A percentile compares a stretch with the other conserved stretches of the same genome.
These are phyloP conservation scores for Xylaria nigripes DNA, from an alignment of 495 filamentous ascomycete species.

Conservation along the genomic window DNA sequence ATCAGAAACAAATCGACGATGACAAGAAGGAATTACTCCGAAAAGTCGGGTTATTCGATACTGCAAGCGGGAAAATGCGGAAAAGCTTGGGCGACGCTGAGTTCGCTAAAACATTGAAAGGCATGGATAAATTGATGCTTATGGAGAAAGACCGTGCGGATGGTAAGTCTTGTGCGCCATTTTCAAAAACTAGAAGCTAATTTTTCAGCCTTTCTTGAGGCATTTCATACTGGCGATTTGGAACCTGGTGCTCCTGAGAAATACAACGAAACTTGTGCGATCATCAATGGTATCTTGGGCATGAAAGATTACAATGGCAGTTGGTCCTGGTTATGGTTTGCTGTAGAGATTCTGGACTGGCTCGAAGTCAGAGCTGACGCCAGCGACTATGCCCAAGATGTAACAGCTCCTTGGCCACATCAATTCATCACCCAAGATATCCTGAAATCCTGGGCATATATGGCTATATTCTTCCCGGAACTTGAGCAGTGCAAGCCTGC, in stretches of 20 bases:
- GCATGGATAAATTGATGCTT: slow-evolving; percentile 14
- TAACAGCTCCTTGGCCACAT: slow-evolving; percentile 26
- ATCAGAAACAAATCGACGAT: slow-evolving; percentile 9
- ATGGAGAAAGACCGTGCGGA: slow-evolving; percentile 20
- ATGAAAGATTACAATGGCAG: slow-evolving; percentile 13
- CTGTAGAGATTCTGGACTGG: slow-evolving; percentile 29
- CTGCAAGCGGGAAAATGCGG: slow-evolving; percentile 20
- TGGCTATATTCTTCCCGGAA: slow-evolving; percentile 36
- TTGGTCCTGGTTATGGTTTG: slow-evolving; percentile 26
- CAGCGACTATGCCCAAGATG: slow-evolving; percentile 15
- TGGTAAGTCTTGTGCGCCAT: slow-evolving; percentile 5
- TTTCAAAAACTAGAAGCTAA: background rate
- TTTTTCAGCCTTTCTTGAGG: slow-evolving; percentile 33
- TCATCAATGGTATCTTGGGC: slow-evolving; percentile 29
- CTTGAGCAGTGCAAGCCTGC: slow-evolving; percentile 19
- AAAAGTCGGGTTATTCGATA: slow-evolving; percentile 12
- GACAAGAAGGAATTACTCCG: slow-evolving; percentile 7
- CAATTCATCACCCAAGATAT: slow-evolving; percentile 36
- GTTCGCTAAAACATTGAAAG: slow-evolving; percentile 13
- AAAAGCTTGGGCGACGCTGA: slow-evolving; percentile 26
- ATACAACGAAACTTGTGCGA: slow-evolving; percentile 26
- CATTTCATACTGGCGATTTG: slow-evolving; percentile 38
- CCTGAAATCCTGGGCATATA: slow-evolving; percentile 30
- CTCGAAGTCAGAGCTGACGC: slow-evolving; percentile 26
- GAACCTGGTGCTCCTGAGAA: slow-evolving; percentile 31